phyloP scores from a whole-genome alignment of 2,329 filamentous ascomycete genomes.

The Samsoniella hepiali region DNA sequence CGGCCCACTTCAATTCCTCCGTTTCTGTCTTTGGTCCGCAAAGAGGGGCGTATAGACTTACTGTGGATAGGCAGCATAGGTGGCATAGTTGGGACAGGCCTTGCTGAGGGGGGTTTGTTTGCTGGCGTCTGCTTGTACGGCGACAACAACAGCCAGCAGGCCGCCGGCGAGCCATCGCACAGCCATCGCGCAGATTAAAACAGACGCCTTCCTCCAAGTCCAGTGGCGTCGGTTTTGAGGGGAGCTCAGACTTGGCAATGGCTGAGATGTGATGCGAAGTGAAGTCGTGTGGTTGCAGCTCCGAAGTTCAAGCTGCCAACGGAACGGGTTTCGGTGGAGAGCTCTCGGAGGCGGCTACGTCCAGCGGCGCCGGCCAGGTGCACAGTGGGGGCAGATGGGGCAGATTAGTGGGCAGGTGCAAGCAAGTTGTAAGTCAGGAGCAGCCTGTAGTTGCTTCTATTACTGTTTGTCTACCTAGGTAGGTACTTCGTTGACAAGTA shows the following conservation, averaged over 20 bases:
- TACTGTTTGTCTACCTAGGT: too few relatives aligned
- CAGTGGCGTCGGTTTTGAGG: not conserved
- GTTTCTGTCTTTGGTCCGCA: not conserved
- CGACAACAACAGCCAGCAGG: constrained; percentile 27
- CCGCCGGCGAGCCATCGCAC: constrained; percentile 27
- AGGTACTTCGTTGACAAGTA: not conserved
- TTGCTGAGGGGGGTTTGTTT: constrained; percentile 27
- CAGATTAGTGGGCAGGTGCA: too few relatives aligned
- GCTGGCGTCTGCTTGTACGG: constrained; percentile 22
- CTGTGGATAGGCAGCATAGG: constrained; percentile 39
- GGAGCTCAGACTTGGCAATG: not conserved
- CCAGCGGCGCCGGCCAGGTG: not conserved
- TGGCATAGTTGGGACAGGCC: constrained; percentile 41
- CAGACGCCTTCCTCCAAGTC: not conserved
- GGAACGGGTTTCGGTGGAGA: not conserved
- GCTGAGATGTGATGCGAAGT: not conserved
- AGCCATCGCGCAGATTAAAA: constrained; percentile 24
- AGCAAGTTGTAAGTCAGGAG: too few relatives aligned
- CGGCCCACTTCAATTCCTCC: not conserved
- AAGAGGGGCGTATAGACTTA: constrained; percentile 26
- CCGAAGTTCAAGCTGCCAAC: not conserved
- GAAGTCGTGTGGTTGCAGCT: not conserved
- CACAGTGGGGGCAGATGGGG: not conserved
- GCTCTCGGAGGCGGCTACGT: too few relatives aligned
- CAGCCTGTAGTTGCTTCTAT: too few relatives aligned